These are phyloP conservation scores for Myxozyma udenii DNA, from an alignment of 805 yeast genomes.

Conservation along the genomic window DNA sequence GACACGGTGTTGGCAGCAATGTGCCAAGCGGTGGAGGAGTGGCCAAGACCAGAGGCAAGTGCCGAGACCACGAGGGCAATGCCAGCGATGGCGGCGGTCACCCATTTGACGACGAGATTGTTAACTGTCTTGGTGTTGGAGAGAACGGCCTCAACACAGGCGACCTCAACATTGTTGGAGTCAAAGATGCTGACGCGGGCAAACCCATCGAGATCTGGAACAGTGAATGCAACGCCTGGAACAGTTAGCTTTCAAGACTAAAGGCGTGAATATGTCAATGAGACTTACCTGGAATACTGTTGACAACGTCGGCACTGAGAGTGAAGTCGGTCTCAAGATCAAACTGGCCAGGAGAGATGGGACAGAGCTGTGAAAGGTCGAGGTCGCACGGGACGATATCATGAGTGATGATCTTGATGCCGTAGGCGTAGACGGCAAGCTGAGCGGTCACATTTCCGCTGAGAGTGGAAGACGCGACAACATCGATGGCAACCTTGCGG, in stretches of 20 bases:
- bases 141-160: constrained; percentile 87
- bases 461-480: constrained; percentile 76
- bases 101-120: constrained; percentile 91
- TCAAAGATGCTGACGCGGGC: constrained; percentile 70
- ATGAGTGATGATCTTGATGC: constrained; percentile 58
- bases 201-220: constrained; percentile 93
- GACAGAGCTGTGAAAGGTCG: constrained; percentile 62
- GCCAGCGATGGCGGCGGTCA: constrained; percentile 87
- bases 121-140: constrained; percentile 91
- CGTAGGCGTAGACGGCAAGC: constrained; percentile 71
- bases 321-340: constrained; percentile 56
- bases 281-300: constrained; percentile 57
- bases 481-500: constrained; percentile 58
- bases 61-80: constrained; percentile 86
- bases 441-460: constrained; percentile 67
- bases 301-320: constrained; percentile 44
- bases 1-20: constrained; percentile 96
- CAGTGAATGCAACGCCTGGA: constrained; percentile 64
- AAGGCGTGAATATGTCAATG: neutral
- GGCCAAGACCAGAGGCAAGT: constrained; percentile 79
- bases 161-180: constrained; percentile 48
- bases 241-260: neutral
- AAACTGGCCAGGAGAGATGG: constrained; percentile 81
- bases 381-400: constrained; percentile 65
- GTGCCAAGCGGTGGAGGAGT: constrained; percentile 90